A percentile compares a stretch with the other conserved stretches of the same genome.
Conservation (phyloP, 768 basidiomycete genomes). For the Naematelia aurantialba region DNA sequence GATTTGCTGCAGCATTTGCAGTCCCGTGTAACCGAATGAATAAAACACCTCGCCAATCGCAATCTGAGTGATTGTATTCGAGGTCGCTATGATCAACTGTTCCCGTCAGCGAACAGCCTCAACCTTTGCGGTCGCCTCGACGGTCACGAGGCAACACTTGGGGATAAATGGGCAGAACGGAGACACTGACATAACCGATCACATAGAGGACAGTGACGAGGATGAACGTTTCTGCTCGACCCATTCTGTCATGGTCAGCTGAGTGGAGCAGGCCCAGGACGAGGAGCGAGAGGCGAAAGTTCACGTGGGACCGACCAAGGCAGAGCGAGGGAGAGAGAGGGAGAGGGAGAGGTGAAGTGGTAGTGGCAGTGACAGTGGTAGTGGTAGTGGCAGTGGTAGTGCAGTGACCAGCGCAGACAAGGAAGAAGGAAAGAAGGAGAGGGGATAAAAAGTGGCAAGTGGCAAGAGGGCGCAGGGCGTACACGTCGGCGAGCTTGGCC, state of each 20-base stretch:
- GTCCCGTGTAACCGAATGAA: constrained; percentile 49
- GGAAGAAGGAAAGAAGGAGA: not conserved
- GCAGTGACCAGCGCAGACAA: no score
- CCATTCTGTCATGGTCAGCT: constrained; percentile 48
- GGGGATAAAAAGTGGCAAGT: not conserved
- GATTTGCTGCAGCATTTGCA: constrained; percentile 52
- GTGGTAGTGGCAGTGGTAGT: no score
- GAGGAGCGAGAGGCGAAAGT: no score
- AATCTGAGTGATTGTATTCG: constrained; percentile 40
- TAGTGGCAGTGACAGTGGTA: no score
- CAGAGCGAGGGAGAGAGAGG: no score
- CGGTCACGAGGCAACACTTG: no score
- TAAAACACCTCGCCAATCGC: constrained; percentile 52
- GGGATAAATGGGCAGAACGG: no score
- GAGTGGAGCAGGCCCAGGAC: not conserved
- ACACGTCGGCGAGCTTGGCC: constrained; percentile 69
- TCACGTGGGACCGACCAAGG: no score
- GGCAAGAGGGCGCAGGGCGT: constrained; percentile 11
- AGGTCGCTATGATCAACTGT: constrained; percentile 38
- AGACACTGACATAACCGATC: constrained; percentile 56
- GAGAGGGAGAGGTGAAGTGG: no score
- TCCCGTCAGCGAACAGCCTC: constrained; percentile 57
- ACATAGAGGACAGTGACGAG: constrained; percentile 62
- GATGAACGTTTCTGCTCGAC: constrained; percentile 63
- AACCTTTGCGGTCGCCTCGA: not conserved